These are phyloP conservation scores for Asterella californica DNA, from an alignment of 225 moss, liverwort and hornwort species.

Conservation along the genomic window DNA sequence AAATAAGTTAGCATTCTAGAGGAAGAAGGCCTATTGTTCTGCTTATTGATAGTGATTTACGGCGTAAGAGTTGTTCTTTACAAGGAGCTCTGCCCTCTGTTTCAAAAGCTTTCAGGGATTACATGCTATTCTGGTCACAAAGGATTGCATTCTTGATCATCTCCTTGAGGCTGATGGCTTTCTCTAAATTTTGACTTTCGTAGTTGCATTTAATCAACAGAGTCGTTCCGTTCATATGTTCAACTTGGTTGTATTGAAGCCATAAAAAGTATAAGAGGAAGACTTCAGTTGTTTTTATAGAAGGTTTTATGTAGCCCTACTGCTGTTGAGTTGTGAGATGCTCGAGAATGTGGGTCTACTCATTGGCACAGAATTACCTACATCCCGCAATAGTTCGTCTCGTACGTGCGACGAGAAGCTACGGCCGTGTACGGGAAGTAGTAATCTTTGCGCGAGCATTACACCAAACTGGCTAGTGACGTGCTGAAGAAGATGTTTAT, in stretches of 20 bases:
- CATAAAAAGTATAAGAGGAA: neutral
- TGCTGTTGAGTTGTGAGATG: no score
- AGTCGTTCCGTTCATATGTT: neutral
- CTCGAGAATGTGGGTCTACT: no score
- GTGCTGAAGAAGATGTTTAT: no score
- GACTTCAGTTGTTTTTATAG: neutral
- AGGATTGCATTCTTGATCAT: neutral
- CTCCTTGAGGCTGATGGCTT: neutral
- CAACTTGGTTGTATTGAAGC: neutral
- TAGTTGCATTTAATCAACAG: neutral
- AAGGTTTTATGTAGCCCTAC: no score
- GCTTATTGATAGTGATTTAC: slow-evolving; percentile 2
- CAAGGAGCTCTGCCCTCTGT: neutral
- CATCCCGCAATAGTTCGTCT: no score
- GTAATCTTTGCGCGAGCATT: no score
- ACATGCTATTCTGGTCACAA: neutral
- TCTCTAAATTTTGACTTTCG: neutral
- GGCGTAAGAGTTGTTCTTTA: neutral
- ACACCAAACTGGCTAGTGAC: no score
- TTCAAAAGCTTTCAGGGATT: neutral
- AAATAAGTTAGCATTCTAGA: slow-evolving; percentile 5
- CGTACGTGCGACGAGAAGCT: no score
- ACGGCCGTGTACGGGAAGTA: no score
- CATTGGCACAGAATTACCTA: no score
- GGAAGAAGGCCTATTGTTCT: slow-evolving; percentile 10